Conservation (phyloP, 2,329 filamentous ascomycete genomes). For the Pleomassaria siparia region DNA sequence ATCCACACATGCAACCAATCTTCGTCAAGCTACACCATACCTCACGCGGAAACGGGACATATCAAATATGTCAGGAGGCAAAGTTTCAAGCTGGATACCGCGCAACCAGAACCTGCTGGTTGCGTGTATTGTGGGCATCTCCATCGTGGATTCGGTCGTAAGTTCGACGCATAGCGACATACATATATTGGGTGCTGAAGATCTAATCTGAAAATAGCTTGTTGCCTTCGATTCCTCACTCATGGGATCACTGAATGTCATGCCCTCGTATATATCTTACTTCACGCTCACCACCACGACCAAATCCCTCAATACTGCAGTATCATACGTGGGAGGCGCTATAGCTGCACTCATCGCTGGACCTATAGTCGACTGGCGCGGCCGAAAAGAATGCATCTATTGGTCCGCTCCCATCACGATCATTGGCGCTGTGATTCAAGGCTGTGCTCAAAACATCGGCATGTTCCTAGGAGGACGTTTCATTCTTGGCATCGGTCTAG, state of each 20-base stretch:
- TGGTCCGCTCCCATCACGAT: constrained; percentile 54
- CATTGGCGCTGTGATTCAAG: constrained; percentile 53
- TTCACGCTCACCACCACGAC: constrained; percentile 44
- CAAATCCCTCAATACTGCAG: constrained; percentile 50
- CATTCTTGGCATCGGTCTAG: constrained; percentile 61
- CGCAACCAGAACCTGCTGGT: constrained; percentile 16
- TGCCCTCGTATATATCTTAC: constrained; percentile 45
- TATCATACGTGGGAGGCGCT: constrained; percentile 47
- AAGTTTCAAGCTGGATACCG: constrained; percentile 18
- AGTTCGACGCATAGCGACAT: background rate
- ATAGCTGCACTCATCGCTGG: constrained; percentile 42
- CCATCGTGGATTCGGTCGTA: constrained; percentile 17
- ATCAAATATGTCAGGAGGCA: constrained; percentile 13
- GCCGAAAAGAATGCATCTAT: constrained; percentile 51
- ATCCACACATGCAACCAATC: too few relatives aligned
- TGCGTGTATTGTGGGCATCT: constrained; percentile 17
- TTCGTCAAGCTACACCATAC: too few relatives aligned
- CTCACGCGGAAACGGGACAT: background rate
- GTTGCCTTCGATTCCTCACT: constrained; percentile 49
- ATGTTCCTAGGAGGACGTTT: constrained; percentile 62
- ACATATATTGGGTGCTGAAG: background rate
- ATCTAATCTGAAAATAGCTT: constrained; percentile 5
- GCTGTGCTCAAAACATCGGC: constrained; percentile 45
- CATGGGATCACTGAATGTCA: constrained; percentile 50
- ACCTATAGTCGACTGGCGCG: constrained; percentile 42